phyloP scores from a whole-genome alignment of 805 yeast genomes.

The Ogataea minuta region DNA sequence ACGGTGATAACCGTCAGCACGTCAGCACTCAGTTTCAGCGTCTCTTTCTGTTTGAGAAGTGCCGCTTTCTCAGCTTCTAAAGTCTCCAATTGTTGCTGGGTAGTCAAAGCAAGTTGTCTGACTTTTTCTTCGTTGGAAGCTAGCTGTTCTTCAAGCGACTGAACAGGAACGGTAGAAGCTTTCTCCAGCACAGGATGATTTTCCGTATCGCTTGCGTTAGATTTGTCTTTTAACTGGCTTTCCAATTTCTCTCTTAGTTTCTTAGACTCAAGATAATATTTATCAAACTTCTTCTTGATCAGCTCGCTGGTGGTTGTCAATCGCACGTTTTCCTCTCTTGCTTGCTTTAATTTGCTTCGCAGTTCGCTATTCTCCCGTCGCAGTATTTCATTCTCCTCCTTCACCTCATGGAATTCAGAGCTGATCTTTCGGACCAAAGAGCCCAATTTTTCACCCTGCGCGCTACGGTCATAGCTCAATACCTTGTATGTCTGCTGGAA shows the following conservation, averaged over 20 bases:
- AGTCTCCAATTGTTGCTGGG: constrained; percentile 10
- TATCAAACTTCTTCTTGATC: constrained; percentile 18
- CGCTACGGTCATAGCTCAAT: constrained; percentile 14
- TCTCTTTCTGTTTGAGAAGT: constrained; percentile 7
- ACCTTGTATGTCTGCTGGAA: constrained; percentile 21
- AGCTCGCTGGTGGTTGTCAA: constrained; percentile 11
- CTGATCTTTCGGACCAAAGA: constrained; percentile 16
- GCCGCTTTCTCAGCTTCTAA: constrained; percentile 11
- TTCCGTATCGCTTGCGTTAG: neutral
- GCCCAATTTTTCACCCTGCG: constrained; percentile 15
- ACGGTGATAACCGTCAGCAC: constrained; percentile 15
- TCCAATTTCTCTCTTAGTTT: constrained; percentile 13
- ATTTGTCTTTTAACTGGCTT: neutral
- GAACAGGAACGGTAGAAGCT: neutral
- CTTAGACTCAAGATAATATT: constrained; percentile 18
- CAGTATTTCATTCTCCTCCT: constrained; percentile 8
- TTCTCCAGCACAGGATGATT: neutral
- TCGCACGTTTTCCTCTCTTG: constrained; percentile 10
- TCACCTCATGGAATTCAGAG: constrained; percentile 11
- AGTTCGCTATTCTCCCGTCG: constrained; percentile 7
- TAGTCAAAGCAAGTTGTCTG: constrained; percentile 6
- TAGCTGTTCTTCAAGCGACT: constrained; percentile 12
- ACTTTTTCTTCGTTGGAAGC: constrained; percentile 9
- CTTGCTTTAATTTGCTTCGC: constrained; percentile 2
- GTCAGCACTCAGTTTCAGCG: constrained; percentile 3